Base-by-base conservation (phyloP, 352 stramenopile species). In the Phytophthora kernoviae region DNA sequence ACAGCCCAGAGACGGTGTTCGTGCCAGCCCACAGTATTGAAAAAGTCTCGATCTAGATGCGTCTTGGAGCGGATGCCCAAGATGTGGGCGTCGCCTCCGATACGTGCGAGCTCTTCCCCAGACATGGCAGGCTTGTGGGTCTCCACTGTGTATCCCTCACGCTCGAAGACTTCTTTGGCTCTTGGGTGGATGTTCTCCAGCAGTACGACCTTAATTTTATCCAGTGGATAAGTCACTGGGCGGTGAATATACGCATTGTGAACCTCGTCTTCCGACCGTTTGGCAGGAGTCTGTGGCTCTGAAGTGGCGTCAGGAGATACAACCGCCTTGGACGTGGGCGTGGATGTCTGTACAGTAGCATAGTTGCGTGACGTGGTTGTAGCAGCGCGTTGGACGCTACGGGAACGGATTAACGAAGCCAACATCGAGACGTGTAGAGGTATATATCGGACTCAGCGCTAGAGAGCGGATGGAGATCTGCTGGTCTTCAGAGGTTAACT, bases 101-200 rank as follows among this genome's bases (percentile, higher is more conserved):
- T 62, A 9, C 84, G 68, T 22, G 77, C 75, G n/a, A 93, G 82
- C 59, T 93, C 81, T 18, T 86, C 73, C 17, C 84, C 84, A 7
- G 81, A 90, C 7, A 93, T 62, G 37, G 84, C 84, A 26, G 67
- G 75, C 68, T 91, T 93, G 73, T 93, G 73, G 18, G 82, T 88
- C 66, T 93, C 84, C 7, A 93, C 77, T 10, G 63, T 75, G 70
- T 90, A 93, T 2, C 82, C 82, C 65, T 93, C 81, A 27, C 77
- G 79, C 70, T 90, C 73, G 62, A 93, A 93, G 7, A 91, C 82
- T 33, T 91, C 56, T 12, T 86, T 79, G 22, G 84, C 81, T 14
- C 80, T 80, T 43, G 84, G 84, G 66, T 93, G 84, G 69, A 93
- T 93, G 55, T 93, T 93, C 54, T 93, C 84, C 42, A 93, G 61